These are phyloP conservation scores for Dactylellina sp. DNA, from an alignment of 2,329 filamentous ascomycete species.

Conservation along the genomic window DNA sequence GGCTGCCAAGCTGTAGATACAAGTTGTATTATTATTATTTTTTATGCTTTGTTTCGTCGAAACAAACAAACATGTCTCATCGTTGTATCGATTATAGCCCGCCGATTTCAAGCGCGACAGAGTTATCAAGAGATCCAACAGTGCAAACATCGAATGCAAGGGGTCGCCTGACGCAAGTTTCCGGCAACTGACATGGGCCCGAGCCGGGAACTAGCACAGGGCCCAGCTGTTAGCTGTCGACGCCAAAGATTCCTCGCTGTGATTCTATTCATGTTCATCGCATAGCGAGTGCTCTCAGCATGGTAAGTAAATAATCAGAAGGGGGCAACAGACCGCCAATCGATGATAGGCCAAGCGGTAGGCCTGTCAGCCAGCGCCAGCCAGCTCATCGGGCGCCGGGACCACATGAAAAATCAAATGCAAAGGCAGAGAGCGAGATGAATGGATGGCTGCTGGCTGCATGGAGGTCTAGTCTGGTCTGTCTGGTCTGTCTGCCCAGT, in stretches of 20 bases:
- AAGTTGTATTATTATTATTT: not conserved
- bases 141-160: constrained; percentile 17
- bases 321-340: too few species aligned
- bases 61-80: constrained; percentile 1
- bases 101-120: not conserved
- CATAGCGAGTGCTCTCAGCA: too few species aligned
- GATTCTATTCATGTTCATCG: too few species aligned
- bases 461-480: too few species aligned
- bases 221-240: not conserved
- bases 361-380: constrained; percentile 3
- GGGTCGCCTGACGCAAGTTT: constrained; percentile 15
- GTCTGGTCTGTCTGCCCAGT: too few species aligned
- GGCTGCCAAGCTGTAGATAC: constrained; percentile 61
- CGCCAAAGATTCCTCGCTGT: too few species aligned
- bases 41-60: not conserved
- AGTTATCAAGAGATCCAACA: not conserved
- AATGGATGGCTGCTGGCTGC: too few species aligned
- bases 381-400: not conserved
- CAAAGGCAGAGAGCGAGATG: too few species aligned
- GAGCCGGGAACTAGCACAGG: constrained; percentile 18
- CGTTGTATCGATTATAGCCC: too few species aligned
- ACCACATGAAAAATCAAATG: too few species aligned
- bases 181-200: constrained; percentile 34
- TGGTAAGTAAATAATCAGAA: too few species aligned
- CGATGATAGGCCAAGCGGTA: too few species aligned